Evolutionary conservation across 2,329 filamentous ascomycete genomes (phyloP).

Genomic region (Lasiodiplodia hormozganensis): DNA sequence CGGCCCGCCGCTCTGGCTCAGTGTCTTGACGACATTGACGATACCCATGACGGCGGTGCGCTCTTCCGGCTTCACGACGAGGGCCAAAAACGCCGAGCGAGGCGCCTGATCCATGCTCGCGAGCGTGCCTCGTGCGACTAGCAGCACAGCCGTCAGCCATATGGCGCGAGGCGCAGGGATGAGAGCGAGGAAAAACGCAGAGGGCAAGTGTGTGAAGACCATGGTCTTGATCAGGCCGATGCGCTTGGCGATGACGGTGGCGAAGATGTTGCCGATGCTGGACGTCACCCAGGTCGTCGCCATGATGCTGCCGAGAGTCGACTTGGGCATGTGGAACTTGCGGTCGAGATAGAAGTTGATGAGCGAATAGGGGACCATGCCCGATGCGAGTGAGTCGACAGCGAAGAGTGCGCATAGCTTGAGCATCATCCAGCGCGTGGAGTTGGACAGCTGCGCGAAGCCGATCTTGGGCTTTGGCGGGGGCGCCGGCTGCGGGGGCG

Average conservation of each 20-base stretch:
- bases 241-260: conserved; percentile 70
- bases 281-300: conserved; percentile 54
- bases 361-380: conserved; percentile 63
- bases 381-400: conserved; percentile 73
- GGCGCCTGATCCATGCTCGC: conserved; percentile 50
- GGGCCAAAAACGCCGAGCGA: conserved; percentile 43
- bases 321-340: conserved; percentile 62
- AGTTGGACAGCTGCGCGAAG: conserved; percentile 63
- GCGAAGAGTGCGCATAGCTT: conserved; percentile 72
- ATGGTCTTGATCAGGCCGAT: conserved; percentile 59
- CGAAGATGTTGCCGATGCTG: conserved; percentile 55
- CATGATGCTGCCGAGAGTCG: conserved; percentile 62
- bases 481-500: conserved; percentile 25
- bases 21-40: conserved; percentile 47
- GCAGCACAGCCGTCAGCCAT: conserved; percentile 39
- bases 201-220: conserved; percentile 47
- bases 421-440: conserved; percentile 62
- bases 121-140: conserved; percentile 41
- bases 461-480: conserved; percentile 18
- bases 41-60: conserved; percentile 50
- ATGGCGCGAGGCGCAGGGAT: conserved; percentile 33
- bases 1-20: conserved; percentile 43
- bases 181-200: conserved; percentile 44
- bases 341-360: conserved; percentile 64
- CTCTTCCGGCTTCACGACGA: conserved; percentile 44